These are phyloP conservation scores for Gonapodya sp. DNA, from an alignment of 192 early-diverging fungal species.

Conservation along the genomic window DNA sequence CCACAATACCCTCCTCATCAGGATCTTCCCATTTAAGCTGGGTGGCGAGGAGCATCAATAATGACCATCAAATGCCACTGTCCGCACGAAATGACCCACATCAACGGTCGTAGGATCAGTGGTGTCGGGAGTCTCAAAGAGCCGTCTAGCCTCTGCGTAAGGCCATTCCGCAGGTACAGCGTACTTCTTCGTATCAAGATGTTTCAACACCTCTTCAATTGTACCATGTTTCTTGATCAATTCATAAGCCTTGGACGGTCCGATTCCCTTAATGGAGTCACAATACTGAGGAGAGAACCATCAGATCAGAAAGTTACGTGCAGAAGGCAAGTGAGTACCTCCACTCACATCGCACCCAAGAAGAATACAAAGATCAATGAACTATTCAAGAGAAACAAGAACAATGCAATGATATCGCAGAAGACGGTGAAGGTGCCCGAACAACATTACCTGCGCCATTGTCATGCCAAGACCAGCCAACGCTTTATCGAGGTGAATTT, in stretches of 20 bases:
- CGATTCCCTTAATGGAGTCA: conserved; percentile 88
- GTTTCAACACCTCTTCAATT: conserved; percentile 69
- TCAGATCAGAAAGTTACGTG: too few relatives aligned
- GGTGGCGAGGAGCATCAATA: neutral
- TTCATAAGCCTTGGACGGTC: conserved; percentile 71
- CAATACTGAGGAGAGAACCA: conserved; percentile 54
- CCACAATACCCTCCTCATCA: conserved; percentile 70
- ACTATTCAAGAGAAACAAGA: conserved; percentile 34
- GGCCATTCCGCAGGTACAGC: conserved; percentile 82
- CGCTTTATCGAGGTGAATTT: conserved; percentile 73
- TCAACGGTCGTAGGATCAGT: conserved; percentile 55
- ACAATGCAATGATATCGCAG: neutral
- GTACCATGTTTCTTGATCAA: conserved; percentile 74
- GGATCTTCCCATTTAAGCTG: conserved; percentile 66
- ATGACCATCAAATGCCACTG: neutral
- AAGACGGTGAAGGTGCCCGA: neutral
- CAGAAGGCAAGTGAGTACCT: neutral
- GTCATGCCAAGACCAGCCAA: conserved; percentile 67
- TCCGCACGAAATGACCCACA: conserved; percentile 40
- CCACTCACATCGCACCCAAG: conserved; percentile 72
- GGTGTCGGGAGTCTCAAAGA: conserved; percentile 79
- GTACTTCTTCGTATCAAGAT: conserved; percentile 60
- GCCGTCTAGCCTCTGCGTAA: conserved; percentile 74
- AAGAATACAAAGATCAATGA: conserved; percentile 95
- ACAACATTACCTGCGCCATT: conserved; percentile 48